Evolutionary conservation across 2,329 filamentous ascomycete genomes (phyloP).

Genomic region (Talaromyces marneffei): DNA sequence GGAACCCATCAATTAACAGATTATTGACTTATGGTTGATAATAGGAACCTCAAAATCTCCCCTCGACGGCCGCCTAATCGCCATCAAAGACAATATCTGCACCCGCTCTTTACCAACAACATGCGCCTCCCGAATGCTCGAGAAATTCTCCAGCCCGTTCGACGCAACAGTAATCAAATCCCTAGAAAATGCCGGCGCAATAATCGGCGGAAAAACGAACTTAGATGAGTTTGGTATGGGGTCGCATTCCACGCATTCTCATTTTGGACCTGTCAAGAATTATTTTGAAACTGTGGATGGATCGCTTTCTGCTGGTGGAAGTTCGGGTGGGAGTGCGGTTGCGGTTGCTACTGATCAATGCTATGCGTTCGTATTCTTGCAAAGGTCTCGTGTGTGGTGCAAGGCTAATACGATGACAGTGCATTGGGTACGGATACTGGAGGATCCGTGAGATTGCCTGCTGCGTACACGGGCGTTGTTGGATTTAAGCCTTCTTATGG

Average conservation of each 20-base stretch:
- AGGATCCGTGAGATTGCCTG: conserved; percentile 79
- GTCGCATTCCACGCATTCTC: conserved; percentile 67
- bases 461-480: conserved; percentile 74
- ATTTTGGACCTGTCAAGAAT: conserved; percentile 56
- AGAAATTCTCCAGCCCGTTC: conserved; percentile 67
- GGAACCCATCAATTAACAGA: neutral
- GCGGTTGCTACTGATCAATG: conserved; percentile 64
- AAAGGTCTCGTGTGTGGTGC: neutral
- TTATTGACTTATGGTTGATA: neutral
- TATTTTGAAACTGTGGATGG: conserved; percentile 33
- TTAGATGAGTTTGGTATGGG: conserved; percentile 97
- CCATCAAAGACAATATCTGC: conserved; percentile 74
- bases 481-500: conserved; percentile 93
- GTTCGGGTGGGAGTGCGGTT: conserved; percentile 88
- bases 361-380: conserved; percentile 44
- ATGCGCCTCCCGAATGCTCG: conserved; percentile 71
- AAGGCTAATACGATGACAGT: conserved; percentile 27
- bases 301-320: conserved; percentile 69
- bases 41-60: conserved; percentile 31
- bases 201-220: conserved; percentile 74
- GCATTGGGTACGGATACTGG: conserved; percentile 92
- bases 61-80: conserved; percentile 47
- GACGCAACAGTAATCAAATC: conserved; percentile 73
- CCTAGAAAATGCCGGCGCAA: conserved; percentile 57
- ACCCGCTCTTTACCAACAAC: conserved; percentile 65